These are phyloP conservation scores for Beverwykella pulmonaria DNA, from an alignment of 495 filamentous ascomycete genomes.

Conservation along the genomic window DNA sequence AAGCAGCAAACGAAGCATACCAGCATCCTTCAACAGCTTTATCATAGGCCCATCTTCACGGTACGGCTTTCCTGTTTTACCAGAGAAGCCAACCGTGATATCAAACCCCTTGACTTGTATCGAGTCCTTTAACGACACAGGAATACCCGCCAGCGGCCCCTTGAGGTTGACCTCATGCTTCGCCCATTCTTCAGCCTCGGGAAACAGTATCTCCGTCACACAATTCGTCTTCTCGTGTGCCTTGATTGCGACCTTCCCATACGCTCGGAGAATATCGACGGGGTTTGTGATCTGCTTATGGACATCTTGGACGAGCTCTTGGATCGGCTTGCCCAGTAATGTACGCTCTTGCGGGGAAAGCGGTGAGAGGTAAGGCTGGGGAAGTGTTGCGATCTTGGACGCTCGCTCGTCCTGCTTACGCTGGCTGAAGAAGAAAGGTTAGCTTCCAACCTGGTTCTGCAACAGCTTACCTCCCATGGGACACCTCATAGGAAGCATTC, in stretches of 20 bases:
- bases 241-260: conserved; percentile 82
- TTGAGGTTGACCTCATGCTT: conserved; percentile 69
- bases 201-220: conserved; percentile 84
- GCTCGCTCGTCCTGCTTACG: conserved; percentile 78
- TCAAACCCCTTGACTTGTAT: conserved; percentile 87
- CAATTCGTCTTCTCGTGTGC: conserved; percentile 91
- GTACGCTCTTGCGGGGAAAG: conserved; percentile 63
- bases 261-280: conserved; percentile 78
- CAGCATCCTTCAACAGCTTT: conserved; percentile 82
- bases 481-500: too few relatives aligned
- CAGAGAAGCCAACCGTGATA: conserved; percentile 78
- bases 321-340: conserved; percentile 74
- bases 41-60: conserved; percentile 73
- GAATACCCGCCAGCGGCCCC: conserved; percentile 87
- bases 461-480: too few relatives aligned
- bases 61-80: conserved; percentile 66
- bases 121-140: conserved; percentile 86
- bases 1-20: conserved; percentile 43
- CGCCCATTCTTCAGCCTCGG: conserved; percentile 76
- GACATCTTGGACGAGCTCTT: conserved; percentile 75
- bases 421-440: conserved; percentile 57
- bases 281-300: conserved; percentile 67
- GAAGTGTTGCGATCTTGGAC: conserved; percentile 66
- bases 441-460: background rate
- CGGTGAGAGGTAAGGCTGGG: conserved; percentile 63